Evolutionary conservation across 208 protist genomes (phyloP), one percentile per base, ranked within the genome.

Genomic region (Tritrichomonas musculus): DNA sequence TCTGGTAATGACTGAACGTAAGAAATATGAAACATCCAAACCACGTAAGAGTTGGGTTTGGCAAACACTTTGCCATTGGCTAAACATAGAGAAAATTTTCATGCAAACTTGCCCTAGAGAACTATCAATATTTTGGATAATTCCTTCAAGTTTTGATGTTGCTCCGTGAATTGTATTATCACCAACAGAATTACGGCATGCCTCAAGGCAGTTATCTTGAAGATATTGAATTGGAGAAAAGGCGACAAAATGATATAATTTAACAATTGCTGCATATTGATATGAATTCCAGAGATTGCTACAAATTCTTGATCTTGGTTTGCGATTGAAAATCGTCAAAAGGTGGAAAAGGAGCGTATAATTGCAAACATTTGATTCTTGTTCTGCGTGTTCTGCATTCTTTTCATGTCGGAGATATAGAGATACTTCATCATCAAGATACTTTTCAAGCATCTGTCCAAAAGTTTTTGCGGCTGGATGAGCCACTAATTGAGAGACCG

Each of bases 171-270:
- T 25, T n/a, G 41, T 36, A 57, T 53, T 27, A 36, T 14, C 30
- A 13, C 77, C 77, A 27, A 88, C 14, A 39, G 25, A 25, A 20
- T 44, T 8, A 39, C 14, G 1, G 20, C 53, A 5, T 14, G 57
- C 27, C 1, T 49, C 30, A 20, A 11, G 9, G 8, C 53, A 39
- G 27, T 88, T 88, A 4, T 88, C 44, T 44, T 17, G 3, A 9
- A 88, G 41, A 57, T 88, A 88, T 22, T 57, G 3, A 20, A 88
- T 53, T 88, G 41, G 77, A 20, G 77, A 88, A 33, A 88, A 88
- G 27, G 25, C 27, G 4, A 57, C 77, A 47, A 60, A 88, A 57
- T 88, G 39, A 30, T 88, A 88, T 39, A 88, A 30, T 30, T 88
- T 88, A 4, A 88, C 77, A 33, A 88, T 49, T 39, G 77, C n/a